Base-by-base conservation (phyloP, 2,329 filamentous ascomycete species). In the Acephala macrosclerotiorum region DNA sequence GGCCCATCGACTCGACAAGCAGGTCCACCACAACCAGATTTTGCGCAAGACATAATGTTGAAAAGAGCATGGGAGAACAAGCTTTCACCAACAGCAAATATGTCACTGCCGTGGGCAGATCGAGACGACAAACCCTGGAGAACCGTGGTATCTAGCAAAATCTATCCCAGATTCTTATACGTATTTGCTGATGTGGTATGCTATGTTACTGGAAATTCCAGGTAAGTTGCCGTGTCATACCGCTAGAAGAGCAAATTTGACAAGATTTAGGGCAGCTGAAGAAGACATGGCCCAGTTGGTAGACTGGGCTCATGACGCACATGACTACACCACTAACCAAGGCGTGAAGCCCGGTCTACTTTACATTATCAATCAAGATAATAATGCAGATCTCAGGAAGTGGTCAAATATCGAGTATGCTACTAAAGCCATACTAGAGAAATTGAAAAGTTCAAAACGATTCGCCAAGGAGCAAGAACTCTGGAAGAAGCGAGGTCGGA, bases 131-230 rank as follows among this genome's bases (percentile, higher is more conserved):
- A n/a, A n/a, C n/a, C n/a, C n/a, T n/a, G n/a, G n/a, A n/a, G n/a
- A n/a, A 61, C 25, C 33, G 20, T 40, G 18, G 38, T 20, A 25
- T 33, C 33, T 35, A 49, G 25, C 20, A 36, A 63, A 16, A 35
- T 63, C 33, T 63, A 63, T 42, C 60, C 60, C 20, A 33, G 60
- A 47, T 57, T 63, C 22, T 20, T 63, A 6, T 63, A 63, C 40
- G 33, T 47, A n/a, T 63, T 63, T 20, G 58, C 60, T n/a, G 60
- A 63, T 58, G 51, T 63, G 20, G 60, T 63, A 25, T 63, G 60
- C 53, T 63, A 63, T 29, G 40, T 63, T 26, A 58, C 35, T 29
- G 40, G 26, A 45, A 63, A 63, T 40, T 47, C 60, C 4, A 63
- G 60, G 60, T 63, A 58, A 11, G 29, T n/a, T n/a, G n/a, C n/a